phyloP scores from a whole-genome alignment of 148 eudicot species.

The Spergularia bocconei region DNA sequence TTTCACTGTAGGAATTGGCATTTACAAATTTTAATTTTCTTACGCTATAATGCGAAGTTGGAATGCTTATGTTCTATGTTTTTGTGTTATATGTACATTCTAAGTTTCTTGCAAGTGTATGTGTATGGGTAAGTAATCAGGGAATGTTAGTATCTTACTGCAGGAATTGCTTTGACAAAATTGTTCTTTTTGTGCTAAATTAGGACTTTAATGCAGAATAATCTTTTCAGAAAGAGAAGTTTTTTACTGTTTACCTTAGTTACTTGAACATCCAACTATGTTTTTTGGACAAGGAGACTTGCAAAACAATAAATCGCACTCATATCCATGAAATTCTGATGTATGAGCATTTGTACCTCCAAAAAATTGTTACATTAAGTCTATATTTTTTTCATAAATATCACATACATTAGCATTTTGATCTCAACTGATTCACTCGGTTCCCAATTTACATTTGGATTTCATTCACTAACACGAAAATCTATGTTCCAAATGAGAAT shows the following conservation, averaged over 20 bases:
- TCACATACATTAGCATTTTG: background rate
- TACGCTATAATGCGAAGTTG: too few relatives aligned
- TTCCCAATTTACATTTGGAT: background rate
- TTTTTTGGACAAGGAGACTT: background rate
- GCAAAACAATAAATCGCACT: background rate
- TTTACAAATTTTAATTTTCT: too few relatives aligned
- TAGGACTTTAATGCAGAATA: background rate
- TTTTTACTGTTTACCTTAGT: background rate
- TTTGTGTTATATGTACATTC: too few relatives aligned
- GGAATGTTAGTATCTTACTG: background rate
- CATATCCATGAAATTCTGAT: too few relatives aligned
- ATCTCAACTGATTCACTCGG: background rate
- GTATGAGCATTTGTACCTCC: background rate
- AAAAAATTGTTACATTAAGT: background rate
- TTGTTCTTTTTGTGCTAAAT: background rate
- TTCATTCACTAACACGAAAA: background rate
- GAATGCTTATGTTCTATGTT: too few relatives aligned
- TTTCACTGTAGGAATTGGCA: too few relatives aligned
- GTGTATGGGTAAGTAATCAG: background rate
- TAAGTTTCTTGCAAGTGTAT: background rate
- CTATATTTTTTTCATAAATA: background rate
- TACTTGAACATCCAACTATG: background rate
- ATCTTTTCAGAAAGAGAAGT: background rate
- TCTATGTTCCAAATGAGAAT: too few relatives aligned
- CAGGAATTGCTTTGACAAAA: background rate